These are phyloP conservation scores for Echria macrotheca DNA, from an alignment of 495 filamentous ascomycete genomes.

Conservation along the genomic window DNA sequence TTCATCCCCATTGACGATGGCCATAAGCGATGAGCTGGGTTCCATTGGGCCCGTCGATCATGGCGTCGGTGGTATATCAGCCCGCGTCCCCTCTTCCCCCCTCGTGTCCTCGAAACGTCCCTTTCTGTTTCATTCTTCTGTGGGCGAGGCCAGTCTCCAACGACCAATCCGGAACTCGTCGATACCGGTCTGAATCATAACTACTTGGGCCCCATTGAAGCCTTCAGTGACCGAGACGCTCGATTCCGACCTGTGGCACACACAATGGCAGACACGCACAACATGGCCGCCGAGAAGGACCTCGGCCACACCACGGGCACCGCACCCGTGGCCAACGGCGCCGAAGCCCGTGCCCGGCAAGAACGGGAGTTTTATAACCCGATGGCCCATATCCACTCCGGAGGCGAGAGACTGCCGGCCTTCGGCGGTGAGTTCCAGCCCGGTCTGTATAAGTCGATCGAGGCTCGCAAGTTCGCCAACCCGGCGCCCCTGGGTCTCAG, in stretches of 20 bases:
- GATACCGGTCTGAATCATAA: too few relatives aligned
- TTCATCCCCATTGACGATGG: not conserved
- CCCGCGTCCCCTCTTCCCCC: not conserved
- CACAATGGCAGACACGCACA: too few relatives aligned
- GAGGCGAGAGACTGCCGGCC: constrained; percentile 61
- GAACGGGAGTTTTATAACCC: constrained; percentile 60
- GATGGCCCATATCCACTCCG: constrained; percentile 62
- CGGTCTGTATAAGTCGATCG: constrained; percentile 75
- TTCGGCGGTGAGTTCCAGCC: constrained; percentile 97
- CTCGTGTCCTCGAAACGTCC: not conserved
- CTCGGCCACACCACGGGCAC: constrained; percentile 20
- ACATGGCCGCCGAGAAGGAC: constrained; percentile 33
- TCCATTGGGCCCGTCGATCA: not conserved
- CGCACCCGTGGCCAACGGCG: not conserved
- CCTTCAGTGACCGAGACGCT: too few relatives aligned
- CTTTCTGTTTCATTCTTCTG: not conserved
- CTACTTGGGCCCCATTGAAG: too few relatives aligned
- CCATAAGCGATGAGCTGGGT: not conserved
- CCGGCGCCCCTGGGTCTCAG: constrained; percentile 79
- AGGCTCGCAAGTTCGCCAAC: constrained; percentile 78
- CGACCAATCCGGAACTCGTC: too few relatives aligned
- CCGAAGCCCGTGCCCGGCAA: not conserved
- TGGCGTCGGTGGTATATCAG: not conserved
- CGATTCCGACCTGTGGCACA: too few relatives aligned
- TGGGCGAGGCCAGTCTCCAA: too few relatives aligned